Conservation (phyloP, 495 filamentous ascomycete genomes). For the Tuber calosporum region DNA sequence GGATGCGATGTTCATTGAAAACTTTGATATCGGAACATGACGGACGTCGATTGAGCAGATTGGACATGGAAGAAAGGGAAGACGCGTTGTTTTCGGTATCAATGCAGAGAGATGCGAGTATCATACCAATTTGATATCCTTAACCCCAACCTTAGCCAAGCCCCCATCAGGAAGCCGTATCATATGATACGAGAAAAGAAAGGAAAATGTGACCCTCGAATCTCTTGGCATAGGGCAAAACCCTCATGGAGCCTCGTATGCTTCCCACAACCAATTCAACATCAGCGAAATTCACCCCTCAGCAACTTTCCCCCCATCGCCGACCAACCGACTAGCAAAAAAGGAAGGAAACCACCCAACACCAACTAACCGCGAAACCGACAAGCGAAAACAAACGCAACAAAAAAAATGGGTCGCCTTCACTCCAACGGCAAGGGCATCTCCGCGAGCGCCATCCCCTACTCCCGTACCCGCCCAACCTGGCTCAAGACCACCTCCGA, state of each 20-base stretch:
- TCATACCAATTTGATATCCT: too few relatives aligned
- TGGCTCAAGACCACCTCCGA: conserved; percentile 59
- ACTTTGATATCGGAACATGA: neutral
- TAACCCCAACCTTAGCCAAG: neutral
- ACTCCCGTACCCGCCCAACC: conserved; percentile 80
- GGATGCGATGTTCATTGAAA: neutral
- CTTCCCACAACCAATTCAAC: conserved; percentile 24
- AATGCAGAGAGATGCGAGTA: too few relatives aligned
- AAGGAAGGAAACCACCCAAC: conserved; percentile 39
- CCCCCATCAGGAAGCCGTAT: neutral
- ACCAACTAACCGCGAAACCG: conserved; percentile 38
- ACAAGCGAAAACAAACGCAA: conserved; percentile 29
- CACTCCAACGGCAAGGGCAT: conserved; percentile 99
- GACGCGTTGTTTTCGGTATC: conserved; percentile 5
- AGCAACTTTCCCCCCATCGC: conserved; percentile 20
- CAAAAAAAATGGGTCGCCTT: conserved; percentile 84
- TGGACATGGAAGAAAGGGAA: neutral
- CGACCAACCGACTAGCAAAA: conserved; percentile 22
- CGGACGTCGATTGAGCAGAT: neutral
- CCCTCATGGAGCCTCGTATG: neutral
- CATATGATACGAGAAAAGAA: neutral
- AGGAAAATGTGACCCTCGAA: neutral
- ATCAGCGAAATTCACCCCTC: conserved; percentile 17
- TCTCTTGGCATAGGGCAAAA: neutral
- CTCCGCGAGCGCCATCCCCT: conserved; percentile 85